phyloP scores from a whole-genome alignment of 1,284 basidiomycete species.

The Papiliotrema terrestris region DNA sequence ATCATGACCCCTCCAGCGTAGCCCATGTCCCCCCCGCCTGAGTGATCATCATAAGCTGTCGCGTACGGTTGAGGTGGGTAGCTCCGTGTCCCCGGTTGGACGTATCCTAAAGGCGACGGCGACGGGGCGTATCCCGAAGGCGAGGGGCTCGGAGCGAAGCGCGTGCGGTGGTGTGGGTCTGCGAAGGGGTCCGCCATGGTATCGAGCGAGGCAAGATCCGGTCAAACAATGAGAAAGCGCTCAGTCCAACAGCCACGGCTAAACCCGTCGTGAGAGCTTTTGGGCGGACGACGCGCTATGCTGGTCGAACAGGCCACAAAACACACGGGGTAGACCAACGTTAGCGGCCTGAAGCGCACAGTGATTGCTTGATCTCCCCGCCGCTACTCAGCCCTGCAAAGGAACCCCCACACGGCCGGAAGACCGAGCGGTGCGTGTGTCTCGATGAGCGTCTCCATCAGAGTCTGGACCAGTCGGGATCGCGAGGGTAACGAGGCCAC shows the following conservation, averaged over 20 bases:
- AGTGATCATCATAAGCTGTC: conserved; percentile 12
- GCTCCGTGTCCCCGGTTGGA: conserved; percentile 47
- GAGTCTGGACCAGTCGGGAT: neutral
- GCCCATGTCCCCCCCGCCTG: conserved; percentile 12
- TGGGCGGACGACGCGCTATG: too few species aligned
- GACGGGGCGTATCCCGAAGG: neutral
- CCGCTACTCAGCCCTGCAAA: too few species aligned
- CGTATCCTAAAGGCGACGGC: neutral
- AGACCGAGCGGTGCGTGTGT: too few species aligned
- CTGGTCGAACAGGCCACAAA: too few species aligned
- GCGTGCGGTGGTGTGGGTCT: neutral
- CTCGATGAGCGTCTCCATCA: neutral
- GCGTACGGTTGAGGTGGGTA: conserved; percentile 14
- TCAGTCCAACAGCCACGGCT: too few species aligned
- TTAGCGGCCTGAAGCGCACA: too few species aligned
- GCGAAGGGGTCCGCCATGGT: neutral
- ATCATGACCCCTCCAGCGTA: conserved; percentile 12
- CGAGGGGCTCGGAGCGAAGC: neutral
- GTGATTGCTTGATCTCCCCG: too few species aligned
- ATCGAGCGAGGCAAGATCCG: too few species aligned
- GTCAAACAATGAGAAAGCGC: too few species aligned
- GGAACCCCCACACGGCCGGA: too few species aligned
- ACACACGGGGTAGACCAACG: too few species aligned
- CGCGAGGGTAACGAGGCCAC: neutral
- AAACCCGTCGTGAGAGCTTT: too few species aligned